Conservation (phyloP, 2,329 filamentous ascomycete species). For the Epichloe typhina region DNA sequence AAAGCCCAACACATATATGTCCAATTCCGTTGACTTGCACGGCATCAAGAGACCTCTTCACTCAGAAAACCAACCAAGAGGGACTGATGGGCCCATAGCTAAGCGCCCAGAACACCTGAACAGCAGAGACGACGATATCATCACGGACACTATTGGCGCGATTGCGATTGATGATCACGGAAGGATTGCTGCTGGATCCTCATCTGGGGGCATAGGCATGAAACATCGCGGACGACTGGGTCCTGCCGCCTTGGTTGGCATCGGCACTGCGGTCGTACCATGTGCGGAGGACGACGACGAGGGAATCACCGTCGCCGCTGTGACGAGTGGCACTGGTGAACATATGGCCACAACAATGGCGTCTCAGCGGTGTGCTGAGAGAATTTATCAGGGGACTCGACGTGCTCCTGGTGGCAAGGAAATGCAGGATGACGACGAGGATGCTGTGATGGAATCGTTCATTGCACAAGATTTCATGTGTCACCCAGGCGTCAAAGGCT, state of each 20-base stretch:
- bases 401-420: conserved; percentile 48
- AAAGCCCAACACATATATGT: background rate
- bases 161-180: conserved; percentile 82
- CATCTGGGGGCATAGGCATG: conserved; percentile 96
- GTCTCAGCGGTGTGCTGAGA: conserved; percentile 71
- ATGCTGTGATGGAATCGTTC: conserved; percentile 59
- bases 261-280: conserved; percentile 84
- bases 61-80: background rate
- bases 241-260: conserved; percentile 81
- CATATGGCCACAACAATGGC: conserved; percentile 96
- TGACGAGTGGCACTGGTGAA: conserved; percentile 91
- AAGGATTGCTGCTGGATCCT: conserved; percentile 85
- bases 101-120: conserved; percentile 11
- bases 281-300: conserved; percentile 56
- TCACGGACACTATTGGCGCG: conserved; percentile 91
- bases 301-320: conserved; percentile 59
- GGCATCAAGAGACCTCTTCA: conserved; percentile 22
- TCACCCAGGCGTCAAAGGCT: conserved; percentile 72
- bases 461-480: conserved; percentile 85
- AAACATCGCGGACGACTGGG: conserved; percentile 87
- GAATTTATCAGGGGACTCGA: conserved; percentile 60
- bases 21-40: conserved; percentile 4
- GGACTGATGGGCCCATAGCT: conserved; percentile 2
- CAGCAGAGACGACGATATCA: conserved; percentile 37
- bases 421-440: conserved; percentile 60